Evolutionary conservation across 2,329 filamentous ascomycete species (phyloP).

Genomic region (Zalaria sp.): DNA sequence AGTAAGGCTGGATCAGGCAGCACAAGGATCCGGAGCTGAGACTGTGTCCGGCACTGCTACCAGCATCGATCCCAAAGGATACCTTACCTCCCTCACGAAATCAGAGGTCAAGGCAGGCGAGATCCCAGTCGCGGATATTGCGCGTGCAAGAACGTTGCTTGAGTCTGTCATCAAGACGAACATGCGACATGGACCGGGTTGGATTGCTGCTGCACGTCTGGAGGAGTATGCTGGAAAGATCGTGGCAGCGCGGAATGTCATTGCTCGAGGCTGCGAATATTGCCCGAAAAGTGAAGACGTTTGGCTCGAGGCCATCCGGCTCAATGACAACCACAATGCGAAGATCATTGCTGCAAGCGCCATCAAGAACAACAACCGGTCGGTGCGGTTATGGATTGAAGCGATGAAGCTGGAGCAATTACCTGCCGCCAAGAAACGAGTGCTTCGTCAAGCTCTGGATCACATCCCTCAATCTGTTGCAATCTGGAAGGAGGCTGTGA

Average conservation of each 20-base stretch:
- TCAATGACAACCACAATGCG: constrained; percentile 85
- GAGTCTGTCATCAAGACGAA: constrained; percentile 97
- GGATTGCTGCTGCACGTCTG: constrained; percentile 85
- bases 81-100: constrained; percentile 81
- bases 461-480: constrained; percentile 88
- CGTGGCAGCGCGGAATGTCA: constrained; percentile 75
- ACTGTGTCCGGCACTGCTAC: constrained; percentile 67
- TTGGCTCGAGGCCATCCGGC: constrained; percentile 89
- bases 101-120: constrained; percentile 67
- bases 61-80: constrained; percentile 88
- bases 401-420: constrained; percentile 87
- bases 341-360: constrained; percentile 91
- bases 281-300: constrained; percentile 91
- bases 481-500: constrained; percentile 97
- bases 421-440: constrained; percentile 73
- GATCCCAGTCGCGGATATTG: constrained; percentile 83
- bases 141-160: constrained; percentile 80
- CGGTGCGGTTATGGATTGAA: constrained; percentile 83
- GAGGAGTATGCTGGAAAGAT: constrained; percentile 89
- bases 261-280: constrained; percentile 74
- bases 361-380: constrained; percentile 80
- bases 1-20: constrained; percentile 84
- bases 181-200: constrained; percentile 83
- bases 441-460: constrained; percentile 80
- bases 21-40: constrained; percentile 54